Percentiles rank a stretch among this genome's conserved stretches.
Evolutionary conservation across 2,329 filamentous ascomycete species (phyloP).

Genomic region (Pestalotiopsis sp.): DNA sequence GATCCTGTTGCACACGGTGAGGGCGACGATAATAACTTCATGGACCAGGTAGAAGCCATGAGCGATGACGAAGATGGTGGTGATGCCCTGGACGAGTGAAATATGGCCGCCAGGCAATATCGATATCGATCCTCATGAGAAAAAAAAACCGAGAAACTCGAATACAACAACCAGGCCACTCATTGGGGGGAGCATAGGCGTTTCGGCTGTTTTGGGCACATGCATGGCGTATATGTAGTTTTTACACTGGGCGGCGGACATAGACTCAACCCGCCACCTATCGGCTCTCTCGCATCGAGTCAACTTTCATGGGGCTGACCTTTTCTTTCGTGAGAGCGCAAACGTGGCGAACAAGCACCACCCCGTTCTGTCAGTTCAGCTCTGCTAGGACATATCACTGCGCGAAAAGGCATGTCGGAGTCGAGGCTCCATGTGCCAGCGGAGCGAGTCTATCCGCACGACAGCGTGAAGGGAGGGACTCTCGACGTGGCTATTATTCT

Average conservation of each 20-base stretch:
- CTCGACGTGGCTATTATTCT: too few species aligned
- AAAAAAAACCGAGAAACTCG: neutral
- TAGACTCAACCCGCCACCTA: slow-evolving; percentile 15
- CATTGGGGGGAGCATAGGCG: slow-evolving; percentile 16
- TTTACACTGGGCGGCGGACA: slow-evolving; percentile 23
- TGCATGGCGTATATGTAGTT: slow-evolving; percentile 19
- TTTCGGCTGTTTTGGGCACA: slow-evolving; percentile 16
- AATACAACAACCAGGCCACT: neutral
- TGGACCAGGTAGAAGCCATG: slow-evolving; percentile 88
- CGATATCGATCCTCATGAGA: neutral
- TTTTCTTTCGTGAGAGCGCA: neutral
- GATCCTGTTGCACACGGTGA: slow-evolving; percentile 61
- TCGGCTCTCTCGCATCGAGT: neutral
- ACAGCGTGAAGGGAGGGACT: too few species aligned
- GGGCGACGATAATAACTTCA: slow-evolving; percentile 71
- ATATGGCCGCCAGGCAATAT: neutral
- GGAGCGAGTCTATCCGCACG: neutral
- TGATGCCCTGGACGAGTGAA: slow-evolving; percentile 8
- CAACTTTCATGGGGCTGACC: neutral
- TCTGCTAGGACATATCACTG: too few species aligned
- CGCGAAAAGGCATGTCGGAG: too few species aligned
- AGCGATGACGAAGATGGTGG: slow-evolving; percentile 74
- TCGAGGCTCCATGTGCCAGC: too few species aligned
- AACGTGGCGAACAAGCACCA: too few species aligned
- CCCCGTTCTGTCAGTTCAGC: too few species aligned